Conservation (phyloP, 1,139 yeast genomes). For the Debaryomyces psychrophilus region DNA sequence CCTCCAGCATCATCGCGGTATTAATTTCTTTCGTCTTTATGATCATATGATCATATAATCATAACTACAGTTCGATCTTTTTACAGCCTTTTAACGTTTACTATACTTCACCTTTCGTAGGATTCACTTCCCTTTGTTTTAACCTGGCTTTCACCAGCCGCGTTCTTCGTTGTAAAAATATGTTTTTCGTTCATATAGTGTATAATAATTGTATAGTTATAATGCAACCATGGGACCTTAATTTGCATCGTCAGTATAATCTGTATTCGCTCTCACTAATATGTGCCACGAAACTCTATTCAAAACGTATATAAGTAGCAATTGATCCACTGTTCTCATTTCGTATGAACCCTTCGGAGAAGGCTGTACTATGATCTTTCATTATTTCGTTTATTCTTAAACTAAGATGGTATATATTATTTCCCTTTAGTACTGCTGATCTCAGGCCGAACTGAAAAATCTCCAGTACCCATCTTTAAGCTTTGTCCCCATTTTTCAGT, state of each 20-base stretch:
- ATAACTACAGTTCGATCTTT: not conserved
- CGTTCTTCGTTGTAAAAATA: not conserved
- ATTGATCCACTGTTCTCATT: not conserved
- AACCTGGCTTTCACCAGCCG: not conserved
- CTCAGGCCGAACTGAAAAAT: not conserved
- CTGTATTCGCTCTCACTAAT: conserved; percentile 1
- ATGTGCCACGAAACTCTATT: not conserved
- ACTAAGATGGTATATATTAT: not conserved
- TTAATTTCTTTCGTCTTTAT: conserved; percentile 9
- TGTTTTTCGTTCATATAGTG: not conserved
- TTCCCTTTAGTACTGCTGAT: not conserved
- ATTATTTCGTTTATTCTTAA: not conserved
- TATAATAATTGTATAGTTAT: conserved; percentile 3
- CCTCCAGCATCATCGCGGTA: conserved; percentile 10
- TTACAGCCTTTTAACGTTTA: not conserved
- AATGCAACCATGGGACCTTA: conserved; percentile 5
- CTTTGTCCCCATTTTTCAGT: not conserved
- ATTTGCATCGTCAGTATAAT: not conserved
- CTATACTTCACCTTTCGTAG: not conserved
- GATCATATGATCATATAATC: conserved; percentile 2
- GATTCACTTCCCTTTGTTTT: not conserved
- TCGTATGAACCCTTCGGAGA: not conserved
- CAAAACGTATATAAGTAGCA: not conserved
- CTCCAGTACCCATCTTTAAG: not conserved
- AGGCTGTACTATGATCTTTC: not conserved